These are phyloP conservation scores for Coemansia sp. DNA, from an alignment of 192 early-diverging fungal genomes.

Conservation along the genomic window DNA sequence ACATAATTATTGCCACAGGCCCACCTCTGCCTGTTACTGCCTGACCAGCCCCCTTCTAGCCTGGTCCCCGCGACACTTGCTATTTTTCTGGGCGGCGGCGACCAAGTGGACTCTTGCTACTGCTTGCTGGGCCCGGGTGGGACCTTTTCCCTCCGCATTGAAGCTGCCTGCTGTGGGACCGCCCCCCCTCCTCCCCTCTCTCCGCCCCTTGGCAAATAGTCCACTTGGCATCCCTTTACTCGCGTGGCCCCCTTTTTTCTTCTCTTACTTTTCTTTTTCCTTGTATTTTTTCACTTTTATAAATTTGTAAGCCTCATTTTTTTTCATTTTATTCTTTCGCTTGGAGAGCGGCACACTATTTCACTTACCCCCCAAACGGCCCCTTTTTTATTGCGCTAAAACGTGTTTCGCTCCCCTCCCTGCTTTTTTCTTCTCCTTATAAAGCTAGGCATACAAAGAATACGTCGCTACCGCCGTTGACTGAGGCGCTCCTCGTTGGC, in stretches of 20 bases:
- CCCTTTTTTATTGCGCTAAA: background rate
- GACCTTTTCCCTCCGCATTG: background rate
- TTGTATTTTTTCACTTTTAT: background rate
- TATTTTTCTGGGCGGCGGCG: conserved; percentile 2
- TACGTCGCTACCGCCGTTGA: background rate
- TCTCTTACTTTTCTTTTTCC: conserved; percentile 3
- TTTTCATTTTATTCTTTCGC: background rate
- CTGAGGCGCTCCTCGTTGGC: background rate
- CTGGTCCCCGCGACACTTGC: no score
- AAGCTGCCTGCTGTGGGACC: conserved; percentile 1
- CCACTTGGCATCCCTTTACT: background rate
- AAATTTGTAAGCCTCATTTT: background rate
- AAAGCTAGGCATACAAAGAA: no score
- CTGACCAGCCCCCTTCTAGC: no score
- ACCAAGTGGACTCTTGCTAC: background rate
- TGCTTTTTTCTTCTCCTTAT: background rate
- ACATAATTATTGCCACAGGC: no score
- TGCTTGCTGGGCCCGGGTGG: background rate
- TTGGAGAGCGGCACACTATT: background rate
- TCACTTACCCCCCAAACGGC: background rate
- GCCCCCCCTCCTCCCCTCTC: background rate
- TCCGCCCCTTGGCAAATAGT: background rate
- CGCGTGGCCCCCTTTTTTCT: conserved; percentile 5
- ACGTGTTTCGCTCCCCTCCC: background rate
- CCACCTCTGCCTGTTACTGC: no score